Evolutionary conservation across 495 filamentous ascomycete species (phyloP), one percentile per base, ranked within the genome.

Genomic region (Poronia punctata): DNA sequence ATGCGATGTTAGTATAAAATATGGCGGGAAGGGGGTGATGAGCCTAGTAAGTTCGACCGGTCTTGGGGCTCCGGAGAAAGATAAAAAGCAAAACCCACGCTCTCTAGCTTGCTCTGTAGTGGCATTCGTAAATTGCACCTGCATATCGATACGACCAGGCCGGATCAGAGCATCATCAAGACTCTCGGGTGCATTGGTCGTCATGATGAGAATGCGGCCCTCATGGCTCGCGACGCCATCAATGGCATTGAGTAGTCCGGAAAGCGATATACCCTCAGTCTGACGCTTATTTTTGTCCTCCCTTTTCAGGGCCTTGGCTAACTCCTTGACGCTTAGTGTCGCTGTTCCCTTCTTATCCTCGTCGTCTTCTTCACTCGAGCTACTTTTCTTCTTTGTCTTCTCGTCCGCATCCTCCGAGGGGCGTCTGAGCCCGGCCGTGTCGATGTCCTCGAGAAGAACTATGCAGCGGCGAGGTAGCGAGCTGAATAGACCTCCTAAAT

Each of bases 221-320:
- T 90, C 86, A 40, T 88, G 82, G 2, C 80, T 82, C 5, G 82
- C 82, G 0, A 89, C 86, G 19, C 86, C 86, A 50, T 93, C 86
- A 44, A 93, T 83, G 31, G 75, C 77, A 57, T 93, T 92, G n/a
- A 93, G 68, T 0, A 93, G 68, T 0, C 83, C 84, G 0, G 84
- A 88, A 6, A 90, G 67, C 0, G 83, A 80, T 29, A 88, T 78
- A 14, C 68, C 65, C 41, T 65, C 60, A 53, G 63, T 57, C 27
- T 54, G 59, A n/a, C n/a, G n/a, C n/a, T n/a, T n/a, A 39, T 48
- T 23, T 15, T 51, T 53, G 36, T 36, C 42, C 7, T 61, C 50
- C 18, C 50, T 61, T 40, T 60, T 62, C 0, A 62, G 50, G 14
- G 53, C 62, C 6, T 54, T 53, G 3, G 60, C 56, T 1, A 69